A percentile compares a stretch with the other conserved stretches of the same genome.
phyloP scores from a whole-genome alignment of 345 rosid genomes.

The Melastoma malabathricum region DNA sequence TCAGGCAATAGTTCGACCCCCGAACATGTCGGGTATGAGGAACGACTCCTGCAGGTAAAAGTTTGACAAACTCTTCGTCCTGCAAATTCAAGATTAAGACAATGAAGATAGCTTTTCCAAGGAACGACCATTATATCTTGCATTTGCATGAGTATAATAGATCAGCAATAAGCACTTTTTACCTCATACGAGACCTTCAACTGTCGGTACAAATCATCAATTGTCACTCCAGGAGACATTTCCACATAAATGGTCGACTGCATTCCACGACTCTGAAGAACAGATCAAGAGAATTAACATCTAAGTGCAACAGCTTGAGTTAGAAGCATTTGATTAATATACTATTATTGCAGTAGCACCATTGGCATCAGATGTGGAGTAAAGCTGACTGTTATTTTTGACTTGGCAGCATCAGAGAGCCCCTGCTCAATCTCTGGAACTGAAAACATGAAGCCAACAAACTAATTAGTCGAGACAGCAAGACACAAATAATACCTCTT shows the following conservation, averaged over 20 bases:
- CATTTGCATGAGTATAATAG: neutral
- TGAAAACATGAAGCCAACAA: conserved; percentile 14
- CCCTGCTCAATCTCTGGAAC: conserved; percentile 99
- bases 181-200: conserved; percentile 54
- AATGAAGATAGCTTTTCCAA: neutral
- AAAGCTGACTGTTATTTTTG: conserved; percentile 78
- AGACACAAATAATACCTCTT: too few species aligned
- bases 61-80: conserved; percentile 73
- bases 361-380: conserved; percentile 99
- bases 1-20: conserved; percentile 82
- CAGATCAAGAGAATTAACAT: conserved; percentile 3
- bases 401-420: conserved; percentile 51
- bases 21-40: conserved; percentile 78
- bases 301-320: neutral
- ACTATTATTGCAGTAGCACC: conserved; percentile 26
- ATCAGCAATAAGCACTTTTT: neutral
- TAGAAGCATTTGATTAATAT: neutral
- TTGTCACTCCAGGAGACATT: conserved; percentile 54
- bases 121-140: neutral
- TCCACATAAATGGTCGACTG: conserved; percentile 83
- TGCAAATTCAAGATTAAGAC: conserved; percentile 12
- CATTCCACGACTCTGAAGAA: conserved; percentile 79
- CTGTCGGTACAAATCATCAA: conserved; percentile 50
- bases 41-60: conserved; percentile 61
- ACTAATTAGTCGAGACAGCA: too few species aligned